These are phyloP conservation scores for Salvia rosmarinus DNA, from an alignment of 257 asterid genomes.

Conservation along the genomic window DNA sequence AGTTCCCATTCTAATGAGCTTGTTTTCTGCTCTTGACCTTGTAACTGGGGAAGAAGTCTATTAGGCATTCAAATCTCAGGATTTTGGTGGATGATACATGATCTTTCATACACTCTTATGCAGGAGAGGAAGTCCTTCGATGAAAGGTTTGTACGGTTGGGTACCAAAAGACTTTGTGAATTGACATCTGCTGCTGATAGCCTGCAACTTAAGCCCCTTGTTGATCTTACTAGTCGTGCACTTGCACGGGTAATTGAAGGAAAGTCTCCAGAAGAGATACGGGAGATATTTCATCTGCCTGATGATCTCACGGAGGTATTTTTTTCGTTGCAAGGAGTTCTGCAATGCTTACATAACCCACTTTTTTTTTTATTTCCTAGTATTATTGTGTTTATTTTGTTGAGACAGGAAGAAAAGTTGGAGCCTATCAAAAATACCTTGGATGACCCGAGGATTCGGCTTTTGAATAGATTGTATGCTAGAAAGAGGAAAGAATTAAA, in stretches of 20 bases:
- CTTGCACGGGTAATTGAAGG: constrained; percentile 97
- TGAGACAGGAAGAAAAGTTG: constrained; percentile 88
- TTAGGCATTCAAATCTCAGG: neutral
- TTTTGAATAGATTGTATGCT: constrained; percentile 84
- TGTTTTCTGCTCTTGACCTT: constrained; percentile 23
- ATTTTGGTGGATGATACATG: constrained; percentile 9
- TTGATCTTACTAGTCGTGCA: constrained; percentile 95
- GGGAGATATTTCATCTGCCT: constrained; percentile 85
- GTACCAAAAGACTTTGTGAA: constrained; percentile 88
- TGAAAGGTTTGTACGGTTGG: constrained; percentile 88
- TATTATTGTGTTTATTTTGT: constrained; percentile 32
- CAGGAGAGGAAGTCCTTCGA: constrained; percentile 94
- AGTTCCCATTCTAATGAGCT: neutral
- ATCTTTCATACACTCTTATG: constrained; percentile 26
- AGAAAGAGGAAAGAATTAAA: constrained; percentile 89
- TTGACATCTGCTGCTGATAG: constrained; percentile 97
- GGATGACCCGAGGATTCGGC: constrained; percentile 94
- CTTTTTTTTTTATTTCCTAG: constrained; percentile 24
- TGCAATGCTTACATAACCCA: neutral
- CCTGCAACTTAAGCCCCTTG: constrained; percentile 86
- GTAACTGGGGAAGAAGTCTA: neutral
- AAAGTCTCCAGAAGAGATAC: constrained; percentile 88
- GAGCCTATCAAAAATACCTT: constrained; percentile 89
- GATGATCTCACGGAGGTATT: constrained; percentile 99
- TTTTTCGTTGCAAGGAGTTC: constrained; percentile 56